Percentiles rank a stretch among this genome's conserved stretches.
Conservation (phyloP, 2,329 filamentous ascomycete genomes). For the Huntiella savannae region DNA sequence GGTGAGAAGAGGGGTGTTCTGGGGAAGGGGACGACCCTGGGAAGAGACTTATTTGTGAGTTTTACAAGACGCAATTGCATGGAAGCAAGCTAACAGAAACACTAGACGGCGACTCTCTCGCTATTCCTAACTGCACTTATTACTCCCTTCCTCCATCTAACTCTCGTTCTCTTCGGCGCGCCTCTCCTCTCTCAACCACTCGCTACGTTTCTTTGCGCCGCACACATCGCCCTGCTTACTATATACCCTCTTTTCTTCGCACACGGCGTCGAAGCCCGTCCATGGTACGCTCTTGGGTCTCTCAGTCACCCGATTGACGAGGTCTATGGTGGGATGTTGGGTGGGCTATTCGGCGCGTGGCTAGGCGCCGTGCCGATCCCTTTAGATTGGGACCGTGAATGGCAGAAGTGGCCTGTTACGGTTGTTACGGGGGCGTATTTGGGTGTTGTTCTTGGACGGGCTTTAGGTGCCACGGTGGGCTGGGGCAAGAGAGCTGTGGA, state of each 20-base stretch:
- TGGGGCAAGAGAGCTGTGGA: conserved; percentile 25
- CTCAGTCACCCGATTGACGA: conserved; percentile 59
- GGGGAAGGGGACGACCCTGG: conserved; percentile 24
- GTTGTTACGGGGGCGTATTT: conserved; percentile 67
- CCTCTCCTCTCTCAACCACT: conserved; percentile 63
- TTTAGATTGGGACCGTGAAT: conserved; percentile 95
- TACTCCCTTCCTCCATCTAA: conserved; percentile 40
- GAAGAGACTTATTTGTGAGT: conserved; percentile 25
- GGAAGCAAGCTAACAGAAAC: not conserved
- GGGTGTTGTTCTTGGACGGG: conserved; percentile 55
- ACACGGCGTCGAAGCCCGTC: conserved; percentile 53
- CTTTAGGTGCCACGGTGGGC: conserved; percentile 33
- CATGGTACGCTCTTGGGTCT: conserved; percentile 54
- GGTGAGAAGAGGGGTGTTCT: conserved; percentile 18
- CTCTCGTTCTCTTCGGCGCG: conserved; percentile 76
- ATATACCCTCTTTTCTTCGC: conserved; percentile 70
- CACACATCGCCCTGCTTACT: conserved; percentile 63
- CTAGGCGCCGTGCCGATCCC: conserved; percentile 87
- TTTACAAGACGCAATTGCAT: not conserved
- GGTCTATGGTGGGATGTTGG: conserved; percentile 64
- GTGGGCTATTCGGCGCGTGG: conserved; percentile 69
- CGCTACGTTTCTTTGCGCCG: conserved; percentile 63
- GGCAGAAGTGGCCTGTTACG: conserved; percentile 95
- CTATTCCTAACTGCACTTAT: conserved; percentile 47
- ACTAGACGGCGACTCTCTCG: conserved; percentile 18